Evolutionary conservation across 1,139 yeast genomes (phyloP), one percentile per base, ranked within the genome.

Genomic region (Candida tunisiensis): DNA sequence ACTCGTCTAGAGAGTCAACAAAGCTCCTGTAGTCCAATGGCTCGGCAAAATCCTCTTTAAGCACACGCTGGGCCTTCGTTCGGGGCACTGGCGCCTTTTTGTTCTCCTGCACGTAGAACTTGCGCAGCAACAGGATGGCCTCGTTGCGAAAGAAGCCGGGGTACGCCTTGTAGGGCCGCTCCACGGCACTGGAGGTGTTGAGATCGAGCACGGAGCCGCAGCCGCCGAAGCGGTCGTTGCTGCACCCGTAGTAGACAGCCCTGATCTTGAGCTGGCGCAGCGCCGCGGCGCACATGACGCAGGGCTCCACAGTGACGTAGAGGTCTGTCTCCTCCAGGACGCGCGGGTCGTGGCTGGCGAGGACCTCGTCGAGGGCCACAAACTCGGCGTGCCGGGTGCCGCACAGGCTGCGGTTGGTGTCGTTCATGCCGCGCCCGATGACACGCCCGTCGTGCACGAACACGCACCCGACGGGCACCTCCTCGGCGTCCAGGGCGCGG

Each of bases 271-370:
- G 49, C 43, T 88, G 98, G 31, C 88, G 65, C 28, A 88, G 53
- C 3, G 93, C 88, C 16, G 92, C 74, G 0, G 95, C 96, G 56
- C 99, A 88, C 99, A 88, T 88, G 8, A 91, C 75, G 49, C 99
- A 88, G 1, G 99, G 99, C 49, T 88, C 99, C 1, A 88, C 96
- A 0, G 96, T 82, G 15, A 88, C 99, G 49, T 83, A 88, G 12
- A 88, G 57, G 19, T 70, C 70, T 34, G 68, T 47, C 38, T 65
- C 60, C 28, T 53, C 42, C 51, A 82, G 56, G 9, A 70, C 39
- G 2, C 34, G 31, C 1, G 45, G 44, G 33, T 51, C 34, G 29
- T 51, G 37, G 2, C 37, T 27, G 16, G 42, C 28, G 22, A 68
- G 45, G 2, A 78, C 62, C 23, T 56, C 48, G 30, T 73, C 75